Evolutionary conservation across 345 rosid species (phyloP).

Genomic region (Passiflora organensis): DNA sequence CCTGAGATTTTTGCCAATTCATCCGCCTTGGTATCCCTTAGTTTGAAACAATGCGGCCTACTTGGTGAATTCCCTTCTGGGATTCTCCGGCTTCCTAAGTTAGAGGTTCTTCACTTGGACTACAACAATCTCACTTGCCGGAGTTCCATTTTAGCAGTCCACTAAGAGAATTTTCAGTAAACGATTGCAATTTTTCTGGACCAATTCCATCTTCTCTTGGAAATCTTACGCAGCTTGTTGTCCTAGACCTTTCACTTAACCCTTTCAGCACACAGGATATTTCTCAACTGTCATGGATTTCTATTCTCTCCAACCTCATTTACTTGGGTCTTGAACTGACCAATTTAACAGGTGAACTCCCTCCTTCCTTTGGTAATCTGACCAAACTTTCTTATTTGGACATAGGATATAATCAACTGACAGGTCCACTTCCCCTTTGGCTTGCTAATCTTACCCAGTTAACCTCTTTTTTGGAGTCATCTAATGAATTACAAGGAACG

Average conservation of each 20-base stretch:
- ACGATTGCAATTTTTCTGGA: neutral
- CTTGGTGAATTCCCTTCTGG: neutral
- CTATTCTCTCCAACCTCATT: neutral
- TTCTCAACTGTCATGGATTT: neutral
- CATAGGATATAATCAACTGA: conserved; percentile 2
- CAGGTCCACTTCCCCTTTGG: conserved; percentile 4
- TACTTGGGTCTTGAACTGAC: neutral
- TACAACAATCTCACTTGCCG: neutral
- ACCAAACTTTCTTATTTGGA: conserved; percentile 1
- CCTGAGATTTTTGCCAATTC: conserved; percentile 1
- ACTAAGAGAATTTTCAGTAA: neutral
- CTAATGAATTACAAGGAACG: conserved; percentile 18
- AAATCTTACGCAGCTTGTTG: neutral
- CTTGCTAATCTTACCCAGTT: neutral
- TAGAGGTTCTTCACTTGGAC: neutral
- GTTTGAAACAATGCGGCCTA: neutral
- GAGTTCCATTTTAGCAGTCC: neutral
- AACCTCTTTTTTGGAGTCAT: neutral
- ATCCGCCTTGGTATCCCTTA: neutral
- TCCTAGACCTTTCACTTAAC: neutral
- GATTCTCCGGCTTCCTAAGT: neutral
- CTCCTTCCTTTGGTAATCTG: conserved; percentile 6
- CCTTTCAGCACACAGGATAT: neutral
- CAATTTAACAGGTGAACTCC: conserved; percentile 21
- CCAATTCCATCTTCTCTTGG: conserved; percentile 11